Conservation (phyloP, 2,329 filamentous ascomycete genomes). For the Sphaerulina populicola region DNA sequence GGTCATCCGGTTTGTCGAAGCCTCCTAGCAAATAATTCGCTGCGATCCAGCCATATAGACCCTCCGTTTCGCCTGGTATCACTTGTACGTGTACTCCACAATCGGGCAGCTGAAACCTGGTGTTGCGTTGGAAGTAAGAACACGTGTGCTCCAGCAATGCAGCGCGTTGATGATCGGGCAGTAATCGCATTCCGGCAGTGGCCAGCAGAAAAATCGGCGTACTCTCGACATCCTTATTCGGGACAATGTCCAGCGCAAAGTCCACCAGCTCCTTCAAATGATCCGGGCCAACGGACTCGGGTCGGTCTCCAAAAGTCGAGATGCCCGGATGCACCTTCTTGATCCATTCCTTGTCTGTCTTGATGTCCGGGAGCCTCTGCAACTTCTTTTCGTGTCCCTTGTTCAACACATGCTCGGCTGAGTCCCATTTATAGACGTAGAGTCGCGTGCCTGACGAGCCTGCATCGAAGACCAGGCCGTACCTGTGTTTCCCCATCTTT, state of each 20-base stretch:
- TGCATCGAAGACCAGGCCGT: constrained; percentile 93
- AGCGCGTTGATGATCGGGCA: constrained; percentile 64
- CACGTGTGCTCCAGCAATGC: constrained; percentile 71
- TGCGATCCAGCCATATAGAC: constrained; percentile 93
- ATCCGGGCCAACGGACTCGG: constrained; percentile 67
- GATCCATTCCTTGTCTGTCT: constrained; percentile 78
- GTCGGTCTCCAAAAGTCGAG: constrained; percentile 75
- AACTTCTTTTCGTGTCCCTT: constrained; percentile 53
- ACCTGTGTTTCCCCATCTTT: constrained; percentile 41
- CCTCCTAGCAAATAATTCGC: constrained; percentile 91
- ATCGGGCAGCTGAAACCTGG: constrained; percentile 78
- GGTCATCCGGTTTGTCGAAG: constrained; percentile 67
- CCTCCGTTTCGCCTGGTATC: constrained; percentile 91
- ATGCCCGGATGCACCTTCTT: constrained; percentile 91
- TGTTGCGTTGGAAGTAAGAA: constrained; percentile 66
- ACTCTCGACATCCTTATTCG: constrained; percentile 63
- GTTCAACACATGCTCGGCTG: constrained; percentile 58
- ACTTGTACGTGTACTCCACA: constrained; percentile 85
- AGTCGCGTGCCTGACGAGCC: constrained; percentile 93
- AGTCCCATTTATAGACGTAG: constrained; percentile 90
- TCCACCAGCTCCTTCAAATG: constrained; percentile 72
- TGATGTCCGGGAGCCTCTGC: constrained; percentile 65
- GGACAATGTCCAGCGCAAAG: constrained; percentile 72
- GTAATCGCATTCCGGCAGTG: constrained; percentile 85
- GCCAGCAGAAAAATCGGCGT: constrained; percentile 94